Evolutionary conservation across 2,329 filamentous ascomycete species (phyloP), one percentile per base, ranked within the genome.

Genomic region (Penicillium verrucosum): DNA sequence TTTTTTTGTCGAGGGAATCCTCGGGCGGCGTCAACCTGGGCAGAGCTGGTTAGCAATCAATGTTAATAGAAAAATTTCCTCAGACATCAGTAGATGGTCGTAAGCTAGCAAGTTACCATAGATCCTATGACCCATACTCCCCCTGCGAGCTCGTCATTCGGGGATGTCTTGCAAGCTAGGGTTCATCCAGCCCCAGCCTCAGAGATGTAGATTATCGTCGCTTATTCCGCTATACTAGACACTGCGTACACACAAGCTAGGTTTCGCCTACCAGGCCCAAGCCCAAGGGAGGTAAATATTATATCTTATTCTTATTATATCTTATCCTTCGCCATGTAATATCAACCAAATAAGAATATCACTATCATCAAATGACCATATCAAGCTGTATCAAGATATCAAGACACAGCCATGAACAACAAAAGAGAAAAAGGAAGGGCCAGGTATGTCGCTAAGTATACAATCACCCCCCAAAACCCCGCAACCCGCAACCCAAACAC

Each of bases 21-120:
- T 59, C 48, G 57, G 59, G 54, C 56, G 65, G 65, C 65, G 61
- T 59, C 57, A 57, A 56, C 58, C 50, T 58, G 51, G 51, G 57
- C 58, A 59, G 50, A 60, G 47, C 44, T 58, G 51, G 52, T 60
- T 59, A 59, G 58, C 47, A 60, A 64, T 66, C 53, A 40, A 62
- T 41, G 42, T 54, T 53, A 21, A 37, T 41, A 52, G 37, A 52
- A 55, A 46, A 37, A 51, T 38, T 42, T 43, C 16, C 43, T 36
- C 37, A 5, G 9, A 44, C 9, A 11, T 36, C 23, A 5, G n/a
- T 45, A 52, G 37, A 30, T 41, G 4, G 18, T 32, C 11, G 21
- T 27, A 52, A 34, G 14, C 41, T 42, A 21, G 25, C 7, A 16
- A 14, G 10, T 14, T 27, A 27, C 30, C 18, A 7, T 34, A 34